Evolutionary conservation across 768 basidiomycete species (phyloP).

Genomic region (Lanmaoa rubissima): DNA sequence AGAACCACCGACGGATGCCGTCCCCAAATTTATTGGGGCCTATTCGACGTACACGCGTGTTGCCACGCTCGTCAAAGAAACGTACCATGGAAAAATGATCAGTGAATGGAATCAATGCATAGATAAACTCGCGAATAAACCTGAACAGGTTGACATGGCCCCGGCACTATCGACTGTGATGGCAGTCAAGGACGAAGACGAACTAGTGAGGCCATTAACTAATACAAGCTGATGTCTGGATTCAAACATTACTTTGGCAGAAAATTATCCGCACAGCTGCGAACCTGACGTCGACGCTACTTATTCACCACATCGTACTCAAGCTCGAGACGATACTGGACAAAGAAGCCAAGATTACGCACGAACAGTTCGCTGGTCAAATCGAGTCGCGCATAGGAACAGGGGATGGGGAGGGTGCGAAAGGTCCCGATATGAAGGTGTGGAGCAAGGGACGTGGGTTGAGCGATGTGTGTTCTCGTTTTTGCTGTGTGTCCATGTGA

Average conservation of each 20-base stretch:
- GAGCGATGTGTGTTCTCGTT: slow-evolving; percentile 57
- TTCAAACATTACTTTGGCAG: slow-evolving; percentile 39
- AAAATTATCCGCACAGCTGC: slow-evolving; percentile 76
- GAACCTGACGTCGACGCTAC: slow-evolving; percentile 77
- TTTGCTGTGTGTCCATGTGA: not conserved
- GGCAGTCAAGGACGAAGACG: slow-evolving; percentile 89
- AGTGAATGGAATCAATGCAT: slow-evolving; percentile 80
- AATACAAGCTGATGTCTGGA: not conserved
- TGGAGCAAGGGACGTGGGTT: slow-evolving; percentile 81
- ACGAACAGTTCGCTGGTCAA: slow-evolving; percentile 80
- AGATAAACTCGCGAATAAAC: slow-evolving; percentile 51
- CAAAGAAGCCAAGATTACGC: slow-evolving; percentile 85
- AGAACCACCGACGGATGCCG: slow-evolving; percentile 69
- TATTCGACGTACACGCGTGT: slow-evolving; percentile 65
- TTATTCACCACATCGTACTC: slow-evolving; percentile 80
- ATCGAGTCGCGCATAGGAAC: slow-evolving; percentile 88
- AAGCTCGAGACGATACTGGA: slow-evolving; percentile 92
- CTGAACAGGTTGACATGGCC: slow-evolving; percentile 78
- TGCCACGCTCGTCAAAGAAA: slow-evolving; percentile 80
- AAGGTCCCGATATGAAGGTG: slow-evolving; percentile 88
- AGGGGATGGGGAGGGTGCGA: slow-evolving; percentile 56
- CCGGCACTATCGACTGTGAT: slow-evolving; percentile 74
- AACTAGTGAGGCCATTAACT: slow-evolving; percentile 59
- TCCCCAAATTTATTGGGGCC: slow-evolving; percentile 62
- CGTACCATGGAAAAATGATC: slow-evolving; percentile 80